phyloP scores from a whole-genome alignment of 345 rosid genomes.

The Hibiscus syriacus region DNA sequence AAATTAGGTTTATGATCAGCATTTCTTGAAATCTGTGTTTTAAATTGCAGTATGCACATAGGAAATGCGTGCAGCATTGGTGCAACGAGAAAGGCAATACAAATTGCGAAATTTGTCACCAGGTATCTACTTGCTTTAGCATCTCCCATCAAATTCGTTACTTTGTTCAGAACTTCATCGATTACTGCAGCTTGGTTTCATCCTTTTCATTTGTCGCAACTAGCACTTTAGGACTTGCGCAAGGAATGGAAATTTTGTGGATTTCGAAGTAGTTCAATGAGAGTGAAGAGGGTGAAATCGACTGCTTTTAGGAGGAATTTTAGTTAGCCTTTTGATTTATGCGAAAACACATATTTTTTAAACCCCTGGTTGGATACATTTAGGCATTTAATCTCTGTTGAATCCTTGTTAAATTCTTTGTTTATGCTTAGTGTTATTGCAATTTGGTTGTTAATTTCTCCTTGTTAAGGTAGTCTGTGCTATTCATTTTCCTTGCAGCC shows the following conservation, averaged over 20 bases:
- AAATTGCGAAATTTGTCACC: slow-evolving; percentile 87
- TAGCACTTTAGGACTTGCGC: not conserved
- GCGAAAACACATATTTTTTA: not conserved
- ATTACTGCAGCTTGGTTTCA: not conserved
- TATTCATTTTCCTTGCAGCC: slow-evolving; percentile 37
- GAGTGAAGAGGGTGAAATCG: not conserved
- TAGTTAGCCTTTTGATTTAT: not conserved
- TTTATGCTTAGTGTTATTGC: not conserved
- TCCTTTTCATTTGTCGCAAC: not conserved
- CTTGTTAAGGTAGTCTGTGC: not conserved
- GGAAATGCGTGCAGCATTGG: slow-evolving; percentile 93
- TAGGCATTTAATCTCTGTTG: not conserved
- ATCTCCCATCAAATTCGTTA: no score
- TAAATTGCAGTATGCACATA: slow-evolving; percentile 63
- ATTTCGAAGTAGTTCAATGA: not conserved
- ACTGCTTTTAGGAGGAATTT: not conserved
- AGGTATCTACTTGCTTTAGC: slow-evolving; percentile 35
- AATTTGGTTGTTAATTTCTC: not conserved
- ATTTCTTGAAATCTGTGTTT: slow-evolving; percentile 2
- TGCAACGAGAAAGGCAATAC: slow-evolving; percentile 88
- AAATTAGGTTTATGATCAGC: not conserved
- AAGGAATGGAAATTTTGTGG: not conserved
- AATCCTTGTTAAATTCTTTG: slow-evolving; percentile 25
- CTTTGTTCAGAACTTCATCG: no score
- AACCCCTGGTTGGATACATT: not conserved